phyloP scores from a whole-genome alignment of 257 asterid genomes.

The Petrea volubilis region DNA sequence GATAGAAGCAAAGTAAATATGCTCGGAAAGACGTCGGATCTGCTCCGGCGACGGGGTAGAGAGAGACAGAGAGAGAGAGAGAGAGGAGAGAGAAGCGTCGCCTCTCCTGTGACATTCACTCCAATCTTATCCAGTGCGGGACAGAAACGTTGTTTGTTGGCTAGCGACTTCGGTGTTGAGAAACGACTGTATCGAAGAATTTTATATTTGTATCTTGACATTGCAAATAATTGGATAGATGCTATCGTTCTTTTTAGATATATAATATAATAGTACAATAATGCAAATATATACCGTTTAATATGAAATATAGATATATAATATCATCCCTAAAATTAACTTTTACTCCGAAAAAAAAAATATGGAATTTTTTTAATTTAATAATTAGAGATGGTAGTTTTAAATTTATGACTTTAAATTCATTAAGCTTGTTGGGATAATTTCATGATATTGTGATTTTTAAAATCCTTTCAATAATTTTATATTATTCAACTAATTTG shows the following conservation, averaged over 20 bases:
- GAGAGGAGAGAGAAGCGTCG: slow-evolving; percentile 31
- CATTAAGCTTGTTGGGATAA: too few species aligned
- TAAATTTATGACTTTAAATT: too few species aligned
- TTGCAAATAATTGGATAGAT: slow-evolving; percentile 27
- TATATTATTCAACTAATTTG: too few species aligned
- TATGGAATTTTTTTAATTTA: too few species aligned
- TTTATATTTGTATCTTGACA: background rate
- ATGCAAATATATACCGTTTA: too few species aligned
- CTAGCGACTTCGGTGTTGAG: slow-evolving; percentile 25
- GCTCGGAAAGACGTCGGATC: slow-evolving; percentile 41
- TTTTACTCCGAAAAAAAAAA: too few species aligned
- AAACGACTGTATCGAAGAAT: background rate
- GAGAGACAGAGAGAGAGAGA: background rate
- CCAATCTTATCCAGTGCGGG: slow-evolving; percentile 56
- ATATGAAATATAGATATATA: too few species aligned
- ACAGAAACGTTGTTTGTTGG: background rate
- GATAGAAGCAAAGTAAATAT: background rate
- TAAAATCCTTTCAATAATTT: too few species aligned
- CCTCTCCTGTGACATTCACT: slow-evolving; percentile 52
- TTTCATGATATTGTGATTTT: too few species aligned
- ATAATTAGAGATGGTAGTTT: too few species aligned
- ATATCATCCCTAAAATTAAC: too few species aligned
- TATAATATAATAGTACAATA: too few species aligned
- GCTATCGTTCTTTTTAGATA: background rate
- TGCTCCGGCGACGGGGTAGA: slow-evolving; percentile 17